Evolutionary conservation across 495 filamentous ascomycete genomes (phyloP), one percentile per base, ranked within the genome.

Genomic region (Thermochaetoides thermophila): DNA sequence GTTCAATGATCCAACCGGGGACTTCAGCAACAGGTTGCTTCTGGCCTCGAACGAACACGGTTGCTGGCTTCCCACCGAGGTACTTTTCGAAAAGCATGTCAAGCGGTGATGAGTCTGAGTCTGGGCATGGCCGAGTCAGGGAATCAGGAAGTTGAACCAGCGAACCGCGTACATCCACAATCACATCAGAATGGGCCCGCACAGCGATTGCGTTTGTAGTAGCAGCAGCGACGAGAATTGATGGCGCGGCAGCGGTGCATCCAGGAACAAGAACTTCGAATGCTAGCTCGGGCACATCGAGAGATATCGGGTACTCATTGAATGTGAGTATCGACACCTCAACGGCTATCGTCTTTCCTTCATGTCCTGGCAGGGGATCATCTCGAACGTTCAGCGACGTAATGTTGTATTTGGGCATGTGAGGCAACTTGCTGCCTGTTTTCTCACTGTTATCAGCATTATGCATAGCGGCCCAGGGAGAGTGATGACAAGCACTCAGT

Each of bases 211-310:
- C 55, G 6, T 63, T 61, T 1, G 81, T 89, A 16, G 60, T 64
- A n/a, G 82, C 84, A 43, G 74, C 68, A 4, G 84, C 86, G 35
- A 74, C 53, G 14, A 53, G 46, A 32, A 95, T 75, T 14, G 43
- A 49, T 19, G 71, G 55, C 20, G 84, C 80, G 37, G 71, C 64
- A 5, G 68, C 66, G 26, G 78, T 69, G 50, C 89, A 97, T 29
- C 78, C 80, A 14, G 80, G 76, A 11, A 96, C 75, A 29, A 92
- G 59, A 14, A 95, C 70, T 32, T 80, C 69, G 49, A 97, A 96
- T 5, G 71, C 76, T 25, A 97, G 71, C 29, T 74, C 62, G 18
- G 89, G 87, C 22, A 93, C 61, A 11, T 64, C 63, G 31, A 95
- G 55, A 22, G 72, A 61, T 11, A 96, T 44, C 1, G 83, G 84